Evolutionary conservation across 768 basidiomycete genomes (phyloP), one percentile per base, ranked within the genome.

Genomic region (Auriscalpium microsporum): DNA sequence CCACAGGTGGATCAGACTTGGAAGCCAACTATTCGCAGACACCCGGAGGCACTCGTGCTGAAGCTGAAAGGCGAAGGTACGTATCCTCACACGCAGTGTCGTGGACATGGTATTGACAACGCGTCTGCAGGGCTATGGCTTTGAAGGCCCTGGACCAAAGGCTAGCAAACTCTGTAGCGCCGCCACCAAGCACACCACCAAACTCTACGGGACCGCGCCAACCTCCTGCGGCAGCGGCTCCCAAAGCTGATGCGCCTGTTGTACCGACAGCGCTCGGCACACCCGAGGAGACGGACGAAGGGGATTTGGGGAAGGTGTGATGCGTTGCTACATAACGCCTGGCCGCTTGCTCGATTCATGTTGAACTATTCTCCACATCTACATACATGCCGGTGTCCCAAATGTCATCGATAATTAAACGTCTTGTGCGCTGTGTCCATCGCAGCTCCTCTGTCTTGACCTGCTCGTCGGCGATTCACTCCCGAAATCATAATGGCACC

Each of bases 71-170:
- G 57, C 76, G 95, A 74, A 81, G 95, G 94, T 94, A 58, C 55
- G 81, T 28, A 2, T 28, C 56, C 10, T 55, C 59, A 53, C 54
- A n/a, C 51, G 21, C 48, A 8, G 28, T 36, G 11, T 54, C 11
- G 14, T 17, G n/a, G 14, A 11, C 19, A 10, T 8, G 47, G 46
- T 7, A 11, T 14, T 53, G 10, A 61, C 53, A 34, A 44, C 34
- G 11, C 53, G 17, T 53, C 57, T 23, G 28, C 65, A 96, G 95
- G 62, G 93, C 94, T 1, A 82, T 99, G 76, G 96, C 96, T 34
- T 74, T 99, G 64, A 96, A 97, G 69, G 96, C 96, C 4, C 79
- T 99, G 37, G 96, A 99, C 63, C 94, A 96, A 64, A 81, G 94
- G 34, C 69, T 98, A 52, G 92, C 94, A 34, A 84, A 68, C 36